phyloP scores from a whole-genome alignment of 2,329 filamentous ascomycete genomes.

The Aspergillus ibericus region DNA sequence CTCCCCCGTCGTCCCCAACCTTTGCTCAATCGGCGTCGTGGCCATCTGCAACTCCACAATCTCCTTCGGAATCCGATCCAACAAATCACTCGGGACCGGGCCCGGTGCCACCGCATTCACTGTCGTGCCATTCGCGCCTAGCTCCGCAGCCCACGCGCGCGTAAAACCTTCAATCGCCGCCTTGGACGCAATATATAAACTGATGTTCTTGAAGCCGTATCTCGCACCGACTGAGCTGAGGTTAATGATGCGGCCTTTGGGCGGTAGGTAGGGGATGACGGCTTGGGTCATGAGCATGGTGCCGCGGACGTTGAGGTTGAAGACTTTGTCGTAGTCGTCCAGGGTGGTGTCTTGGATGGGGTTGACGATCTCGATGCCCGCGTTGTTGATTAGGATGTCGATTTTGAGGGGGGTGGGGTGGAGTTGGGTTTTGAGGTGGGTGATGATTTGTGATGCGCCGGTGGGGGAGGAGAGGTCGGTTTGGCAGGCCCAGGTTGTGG shows the following conservation, averaged over 20 bases:
- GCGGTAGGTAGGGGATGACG: conserved; percentile 4
- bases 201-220: conserved; percentile 46
- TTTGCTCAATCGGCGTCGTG: conserved; percentile 5
- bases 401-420: background rate
- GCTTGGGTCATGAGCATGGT: conserved; percentile 7
- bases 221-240: conserved; percentile 41
- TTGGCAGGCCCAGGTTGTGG: background rate
- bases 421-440: background rate
- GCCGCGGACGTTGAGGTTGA: conserved; percentile 10
- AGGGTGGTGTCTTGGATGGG: background rate
- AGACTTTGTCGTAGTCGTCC: background rate
- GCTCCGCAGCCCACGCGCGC: conserved; percentile 58
- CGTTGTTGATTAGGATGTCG: conserved; percentile 13
- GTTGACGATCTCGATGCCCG: background rate
- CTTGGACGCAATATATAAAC: conserved; percentile 59
- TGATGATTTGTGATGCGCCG: background rate
- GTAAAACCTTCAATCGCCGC: conserved; percentile 63
- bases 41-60: conserved; percentile 53
- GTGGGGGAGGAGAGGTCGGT: conserved; percentile 1
- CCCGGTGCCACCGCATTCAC: conserved; percentile 63
- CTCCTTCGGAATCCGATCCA: conserved; percentile 48
- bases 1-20: conserved; percentile 1
- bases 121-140: conserved; percentile 58
- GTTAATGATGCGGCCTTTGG: conserved; percentile 4
- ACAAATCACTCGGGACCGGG: conserved; percentile 59